phyloP scores from a whole-genome alignment of 306 rosid species.

The Lupinus albus region DNA sequence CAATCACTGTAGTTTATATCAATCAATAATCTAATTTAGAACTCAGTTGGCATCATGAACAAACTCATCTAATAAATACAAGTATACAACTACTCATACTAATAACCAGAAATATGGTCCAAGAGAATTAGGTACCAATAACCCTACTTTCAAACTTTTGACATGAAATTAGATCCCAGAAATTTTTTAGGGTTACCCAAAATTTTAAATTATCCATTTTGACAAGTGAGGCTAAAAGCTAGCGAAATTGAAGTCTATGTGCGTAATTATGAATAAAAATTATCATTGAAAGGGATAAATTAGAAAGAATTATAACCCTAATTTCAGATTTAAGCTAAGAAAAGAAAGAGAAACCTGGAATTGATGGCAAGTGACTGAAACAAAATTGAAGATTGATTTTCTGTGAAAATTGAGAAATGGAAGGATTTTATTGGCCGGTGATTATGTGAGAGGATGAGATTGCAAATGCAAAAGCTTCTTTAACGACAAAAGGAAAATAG shows the following conservation, averaged over 20 bases:
- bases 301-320: constrained; percentile 31
- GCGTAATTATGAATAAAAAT: constrained; percentile 3
- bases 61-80: constrained; percentile 3
- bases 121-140: constrained; percentile 14
- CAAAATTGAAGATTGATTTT: not conserved
- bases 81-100: constrained; percentile 11
- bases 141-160: constrained; percentile 16
- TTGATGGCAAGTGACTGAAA: constrained; percentile 10
- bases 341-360: constrained; percentile 24
- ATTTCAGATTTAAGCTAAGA: constrained; percentile 22
- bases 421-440: constrained; percentile 26
- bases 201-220: constrained; percentile 26
- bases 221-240: constrained; percentile 3
- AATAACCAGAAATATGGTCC: constrained; percentile 14
- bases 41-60: constrained; percentile 32
- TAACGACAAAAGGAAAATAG: constrained; percentile 26
- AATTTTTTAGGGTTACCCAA: constrained; percentile 22
- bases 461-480: not conserved
- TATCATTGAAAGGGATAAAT: not conserved
- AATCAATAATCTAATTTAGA: constrained; percentile 34
- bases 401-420: not conserved
- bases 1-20: constrained; percentile 37
- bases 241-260: not conserved
- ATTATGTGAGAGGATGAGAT: not conserved
- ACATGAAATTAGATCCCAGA: not conserved